Evolutionary conservation across 2,329 filamentous ascomycete species (phyloP).

Genomic region (Aspergillus proliferans): DNA sequence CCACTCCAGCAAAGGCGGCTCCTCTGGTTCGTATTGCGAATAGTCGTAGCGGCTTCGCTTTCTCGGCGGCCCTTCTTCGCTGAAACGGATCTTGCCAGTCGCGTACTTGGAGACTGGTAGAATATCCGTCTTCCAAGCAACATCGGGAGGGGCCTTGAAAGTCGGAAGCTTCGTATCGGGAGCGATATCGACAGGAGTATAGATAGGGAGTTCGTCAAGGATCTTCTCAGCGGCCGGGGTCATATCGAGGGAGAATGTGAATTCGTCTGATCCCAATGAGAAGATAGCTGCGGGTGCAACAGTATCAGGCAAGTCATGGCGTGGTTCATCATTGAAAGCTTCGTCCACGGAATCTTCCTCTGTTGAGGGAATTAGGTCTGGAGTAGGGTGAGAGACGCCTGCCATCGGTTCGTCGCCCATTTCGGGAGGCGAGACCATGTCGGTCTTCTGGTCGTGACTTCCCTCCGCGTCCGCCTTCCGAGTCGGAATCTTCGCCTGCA

Average conservation of each 20-base stretch:
- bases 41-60: constrained; percentile 84
- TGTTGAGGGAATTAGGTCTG: constrained; percentile 60
- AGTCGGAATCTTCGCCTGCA: constrained; percentile 43
- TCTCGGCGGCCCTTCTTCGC: constrained; percentile 56
- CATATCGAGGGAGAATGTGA: constrained; percentile 69
- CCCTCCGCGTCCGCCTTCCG: constrained; percentile 17
- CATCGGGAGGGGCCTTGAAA: constrained; percentile 60
- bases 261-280: constrained; percentile 71
- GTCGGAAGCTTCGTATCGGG: constrained; percentile 53
- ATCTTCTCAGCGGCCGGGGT: constrained; percentile 71
- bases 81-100: constrained; percentile 69
- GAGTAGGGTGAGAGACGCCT: constrained; percentile 49
- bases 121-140: constrained; percentile 67
- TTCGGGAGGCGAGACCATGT: constrained; percentile 26
- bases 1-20: constrained; percentile 47
- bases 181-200: constrained; percentile 54
- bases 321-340: constrained; percentile 40
- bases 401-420: constrained; percentile 22
- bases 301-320: constrained; percentile 37
- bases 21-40: constrained; percentile 63
- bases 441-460: constrained; percentile 19
- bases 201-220: constrained; percentile 74
- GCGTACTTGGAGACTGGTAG: constrained; percentile 83
- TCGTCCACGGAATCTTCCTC: constrained; percentile 54
- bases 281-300: constrained; percentile 72